Base-by-base conservation (phyloP, 2,329 filamentous ascomycete genomes). In the Cladosporium sp. region DNA sequence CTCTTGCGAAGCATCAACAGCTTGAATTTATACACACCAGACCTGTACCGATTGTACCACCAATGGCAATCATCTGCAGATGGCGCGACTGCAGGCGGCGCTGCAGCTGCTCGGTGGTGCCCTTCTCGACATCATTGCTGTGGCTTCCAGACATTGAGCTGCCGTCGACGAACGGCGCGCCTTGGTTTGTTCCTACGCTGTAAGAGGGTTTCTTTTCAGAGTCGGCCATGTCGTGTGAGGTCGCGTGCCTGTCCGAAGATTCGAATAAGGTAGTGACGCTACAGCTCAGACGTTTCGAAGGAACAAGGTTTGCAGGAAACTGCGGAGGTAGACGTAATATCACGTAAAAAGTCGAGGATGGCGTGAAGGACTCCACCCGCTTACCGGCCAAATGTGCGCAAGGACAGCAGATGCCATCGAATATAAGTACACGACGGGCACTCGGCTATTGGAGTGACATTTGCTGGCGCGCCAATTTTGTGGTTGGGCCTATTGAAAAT, bases 11-110 rank as follows among this genome's bases (percentile, higher is more conserved):
- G 28, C 52, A 32, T n/a, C 14, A 21, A 30, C 15, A 18, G 14
- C 28, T 36, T 24, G 21, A 32, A 12, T 26, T 10, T 59, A 52
- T 41, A 64, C 61, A 30, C 44, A 64, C 61, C 61, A 65, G 47
- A 52, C 64, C 64, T 41, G 64, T 65, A 30, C 64, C 64, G n/a
- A 65, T 65, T 7, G 64, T 65, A 54, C 64, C 64, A 64, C 74
- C 76, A 64, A 78, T 77, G 14, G 76, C 76, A 66, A 78, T 78
- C 76, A 78, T 78, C 70, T 78, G 76, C 58, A 78, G 66, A 67
- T 78, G 76, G 57, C 76, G 70, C 28, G 74, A 75, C 59, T 77
- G 73, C 62, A 78, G 70, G 44, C 71, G 70, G 38, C 76, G 74
- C 70, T 77, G 72, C 54, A 78, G 71, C 66, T 76, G 74, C 24